Conservation (phyloP, 768 basidiomycete species). For the Trichaptum fuscoviolaceum region DNA sequence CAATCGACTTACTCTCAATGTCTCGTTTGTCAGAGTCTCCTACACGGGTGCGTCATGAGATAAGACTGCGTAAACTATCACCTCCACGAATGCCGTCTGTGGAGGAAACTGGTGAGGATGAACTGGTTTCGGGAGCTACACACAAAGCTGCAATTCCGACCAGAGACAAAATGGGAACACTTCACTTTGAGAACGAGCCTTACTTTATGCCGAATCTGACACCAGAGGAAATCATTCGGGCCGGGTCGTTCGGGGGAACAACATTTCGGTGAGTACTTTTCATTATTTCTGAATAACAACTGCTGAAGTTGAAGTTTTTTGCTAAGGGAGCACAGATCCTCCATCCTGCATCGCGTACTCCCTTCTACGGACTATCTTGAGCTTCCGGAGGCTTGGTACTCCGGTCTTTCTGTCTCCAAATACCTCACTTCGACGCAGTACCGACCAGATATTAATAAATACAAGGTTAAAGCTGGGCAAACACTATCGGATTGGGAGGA, state of each 20-base stretch:
- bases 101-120: constrained; percentile 1
- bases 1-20: neutral
- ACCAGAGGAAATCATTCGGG: constrained; percentile 2
- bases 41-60: neutral
- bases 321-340: neutral
- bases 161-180: neutral
- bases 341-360: neutral
- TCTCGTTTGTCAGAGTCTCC: neutral
- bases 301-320: neutral
- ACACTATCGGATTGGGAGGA: constrained; percentile 2
- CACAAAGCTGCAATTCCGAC: neutral
- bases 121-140: neutral
- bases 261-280: constrained; percentile 4
- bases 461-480: constrained; percentile 6
- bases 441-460: neutral
- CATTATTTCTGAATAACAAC: neutral
- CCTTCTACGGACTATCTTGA: constrained; percentile 4
- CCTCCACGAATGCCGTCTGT: neutral
- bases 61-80: neutral
- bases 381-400: constrained; percentile 1
- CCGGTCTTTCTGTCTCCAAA: neutral
- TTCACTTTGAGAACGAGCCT: neutral
- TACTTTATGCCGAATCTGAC: constrained; percentile 6
- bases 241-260: constrained; percentile 5
- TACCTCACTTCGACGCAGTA: constrained; percentile 1